phyloP scores from a whole-genome alignment of 2,329 filamentous ascomycete genomes.

The Penicillium nordicum region DNA sequence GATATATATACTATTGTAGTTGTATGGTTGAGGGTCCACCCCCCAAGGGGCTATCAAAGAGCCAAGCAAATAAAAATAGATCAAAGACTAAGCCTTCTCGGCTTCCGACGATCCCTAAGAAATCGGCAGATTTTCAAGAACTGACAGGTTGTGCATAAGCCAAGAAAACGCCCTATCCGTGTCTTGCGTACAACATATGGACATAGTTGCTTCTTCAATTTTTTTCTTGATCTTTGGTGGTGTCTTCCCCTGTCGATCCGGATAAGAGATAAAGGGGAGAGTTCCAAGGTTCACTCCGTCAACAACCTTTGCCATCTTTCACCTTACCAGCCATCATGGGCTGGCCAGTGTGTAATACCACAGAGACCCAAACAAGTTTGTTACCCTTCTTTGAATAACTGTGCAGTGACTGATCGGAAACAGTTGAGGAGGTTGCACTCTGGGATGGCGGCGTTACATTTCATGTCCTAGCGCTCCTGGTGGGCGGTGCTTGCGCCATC shows the following conservation, averaged over 20 bases:
- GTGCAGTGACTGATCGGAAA: constrained; percentile 11
- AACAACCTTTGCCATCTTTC: not conserved
- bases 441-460: constrained; percentile 54
- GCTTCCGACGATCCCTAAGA: not conserved
- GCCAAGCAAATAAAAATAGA: constrained; percentile 8
- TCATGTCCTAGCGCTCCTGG: constrained; percentile 54
- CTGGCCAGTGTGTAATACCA: constrained; percentile 52
- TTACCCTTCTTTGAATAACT: not conserved
- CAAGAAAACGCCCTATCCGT: not conserved
- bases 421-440: constrained; percentile 49
- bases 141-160: not conserved
- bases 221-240: constrained; percentile 5
- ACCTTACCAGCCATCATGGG: constrained; percentile 31
- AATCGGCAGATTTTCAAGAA: not conserved
- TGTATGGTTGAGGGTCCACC: not conserved
- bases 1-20: not conserved
- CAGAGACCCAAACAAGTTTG: constrained; percentile 47
- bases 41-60: not conserved
- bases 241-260: constrained; percentile 16
- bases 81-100: constrained; percentile 4
- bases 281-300: constrained; percentile 7
- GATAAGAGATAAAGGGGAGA: constrained; percentile 23
- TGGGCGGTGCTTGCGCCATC: constrained; percentile 53
- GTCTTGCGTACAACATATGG: not conserved
- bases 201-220: not conserved